Base-by-base conservation (phyloP, 495 filamentous ascomycete genomes). In the Daldinia decipiens region DNA sequence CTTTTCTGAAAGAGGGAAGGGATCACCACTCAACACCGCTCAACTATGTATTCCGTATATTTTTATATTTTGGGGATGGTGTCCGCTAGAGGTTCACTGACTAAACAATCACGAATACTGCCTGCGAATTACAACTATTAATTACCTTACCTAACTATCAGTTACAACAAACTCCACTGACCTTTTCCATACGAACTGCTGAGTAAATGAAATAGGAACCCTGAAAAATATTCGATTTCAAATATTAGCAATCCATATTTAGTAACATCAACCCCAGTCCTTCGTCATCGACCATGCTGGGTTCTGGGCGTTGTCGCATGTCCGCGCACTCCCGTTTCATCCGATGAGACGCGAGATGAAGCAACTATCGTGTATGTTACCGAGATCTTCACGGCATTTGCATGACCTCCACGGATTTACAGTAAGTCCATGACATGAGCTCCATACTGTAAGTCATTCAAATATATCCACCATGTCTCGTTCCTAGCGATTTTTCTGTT, bases 241-340 rank as follows among this genome's bases (percentile, higher is more conserved):
- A 12, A 8, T 47, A 12, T 24, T 12, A 3, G 26, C 26, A 53
- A 53, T n/a, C n/a, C n/a, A n/a, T 53, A n/a, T 31, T 53, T 24
- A 1, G 50, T 31, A 31, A 12, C 4, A 27, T 53, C 15, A 2
- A 53, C 1, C 27, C 13, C 13, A 31, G 15, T 31, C 2, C 26
- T 53, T 24, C 4, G 6, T 6, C 7, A 32, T 65, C 21, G 21
- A 7, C 36, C 21, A 56, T 65, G 65, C 56, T 38, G 36, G 51
- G 39, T 58, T 67, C 67, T 67, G 36, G 62, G 67, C 63, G 62
- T 59, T 71, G 71, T 70, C 71, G 71, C 71, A 70, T 63, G 58
- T 71, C 47, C 27, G 45, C 71, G 60, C 65, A 52, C 65, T 54
- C 57, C 43, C 36, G 62, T 70, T 67, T 73, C 71, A 70, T 56